Base-by-base conservation (phyloP, 345 rosid species). In the Limnanthes douglasii region DNA sequence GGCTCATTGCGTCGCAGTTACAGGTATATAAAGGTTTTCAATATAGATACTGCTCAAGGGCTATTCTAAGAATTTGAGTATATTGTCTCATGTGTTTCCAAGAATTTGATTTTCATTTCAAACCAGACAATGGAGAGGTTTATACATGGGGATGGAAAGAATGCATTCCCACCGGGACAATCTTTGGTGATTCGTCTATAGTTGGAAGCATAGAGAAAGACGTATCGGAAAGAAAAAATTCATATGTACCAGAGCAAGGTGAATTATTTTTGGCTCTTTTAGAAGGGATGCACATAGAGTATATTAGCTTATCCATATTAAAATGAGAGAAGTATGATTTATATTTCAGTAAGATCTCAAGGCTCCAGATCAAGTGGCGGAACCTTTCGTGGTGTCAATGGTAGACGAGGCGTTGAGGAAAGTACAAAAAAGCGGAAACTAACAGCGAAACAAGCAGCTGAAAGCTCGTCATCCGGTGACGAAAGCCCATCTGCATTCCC, bases 91-190 rank as follows among this genome's bases (percentile, higher is more conserved):
- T 18, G 21, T 32, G 35, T n/a, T 40, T 24, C 13, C 5, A 4
- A 18, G 21, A 5, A 5, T 14, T 10, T 44, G 34, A n/a, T 3
- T 18, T 56, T 57, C 35, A 10, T 8, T 56, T 30, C 21, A 53
- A 51, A 22, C 32, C 60, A 92, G 99, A 65, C 26, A 51, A 16
- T 11, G 94, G 72, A 19, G 83, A 78, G 42, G 86, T 92, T 37
- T 85, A 69, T 47, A 85, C 99, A 17, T 92, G 99, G 99, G 99
- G 99, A 32, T 92, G 99, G 99, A 81, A 63, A 50, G 99, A 92
- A 57, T 92, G 99, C 53, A 64, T 92, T 48, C 96, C 99, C 18
- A 65, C 99, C 5, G 99, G 96, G 39, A 81, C 69, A 37, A 56
- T 78, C 31, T 63, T 75, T 4, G 86, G 93, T 29, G 75, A 75